A percentile compares a stretch with the other conserved stretches of the same genome.
phyloP scores from a whole-genome alignment of 371 early-diverging fungal genomes.

The Rhizoclosmatium hyalinum region DNA sequence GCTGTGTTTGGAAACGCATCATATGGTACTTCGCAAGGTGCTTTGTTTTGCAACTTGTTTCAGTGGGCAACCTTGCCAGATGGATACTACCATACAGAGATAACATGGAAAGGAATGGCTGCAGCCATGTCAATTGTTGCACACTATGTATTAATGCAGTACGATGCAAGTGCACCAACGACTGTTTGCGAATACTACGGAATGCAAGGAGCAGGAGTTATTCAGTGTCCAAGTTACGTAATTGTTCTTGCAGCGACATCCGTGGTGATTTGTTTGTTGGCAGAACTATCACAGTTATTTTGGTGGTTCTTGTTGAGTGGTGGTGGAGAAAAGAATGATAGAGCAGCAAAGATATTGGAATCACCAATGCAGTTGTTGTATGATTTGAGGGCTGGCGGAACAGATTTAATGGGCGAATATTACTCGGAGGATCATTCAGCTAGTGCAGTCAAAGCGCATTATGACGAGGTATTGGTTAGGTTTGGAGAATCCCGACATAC shows the following conservation, averaged over 20 bases:
- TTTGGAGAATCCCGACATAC: constrained; percentile 29
- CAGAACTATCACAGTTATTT: constrained; percentile 19
- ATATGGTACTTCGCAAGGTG: constrained; percentile 26
- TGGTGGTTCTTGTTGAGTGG: constrained; percentile 27
- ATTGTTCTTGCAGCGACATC: not conserved
- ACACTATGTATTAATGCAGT: constrained; percentile 28
- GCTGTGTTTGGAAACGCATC: not conserved
- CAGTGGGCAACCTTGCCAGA: constrained; percentile 33
- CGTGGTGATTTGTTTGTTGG: constrained; percentile 13
- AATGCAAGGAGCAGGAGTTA: constrained; percentile 14
- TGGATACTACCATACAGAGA: constrained; percentile 22
- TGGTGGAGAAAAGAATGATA: constrained; percentile 19
- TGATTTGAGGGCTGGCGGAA: constrained; percentile 16
- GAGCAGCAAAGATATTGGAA: constrained; percentile 19
- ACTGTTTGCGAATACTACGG: constrained; percentile 16
- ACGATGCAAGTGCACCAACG: constrained; percentile 1
- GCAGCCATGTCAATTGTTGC: constrained; percentile 18
- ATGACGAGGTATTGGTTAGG: constrained; percentile 19
- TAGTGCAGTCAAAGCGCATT: constrained; percentile 6
- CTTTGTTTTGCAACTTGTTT: constrained; percentile 17
- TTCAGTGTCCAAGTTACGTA: constrained; percentile 8
- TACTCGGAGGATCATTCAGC: not conserved
- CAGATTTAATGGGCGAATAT: constrained; percentile 5
- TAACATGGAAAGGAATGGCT: constrained; percentile 13
- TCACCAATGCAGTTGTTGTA: constrained; percentile 23